These are phyloP conservation scores for Lasiosphaeria miniovina DNA, from an alignment of 495 filamentous ascomycete species.

Conservation along the genomic window DNA sequence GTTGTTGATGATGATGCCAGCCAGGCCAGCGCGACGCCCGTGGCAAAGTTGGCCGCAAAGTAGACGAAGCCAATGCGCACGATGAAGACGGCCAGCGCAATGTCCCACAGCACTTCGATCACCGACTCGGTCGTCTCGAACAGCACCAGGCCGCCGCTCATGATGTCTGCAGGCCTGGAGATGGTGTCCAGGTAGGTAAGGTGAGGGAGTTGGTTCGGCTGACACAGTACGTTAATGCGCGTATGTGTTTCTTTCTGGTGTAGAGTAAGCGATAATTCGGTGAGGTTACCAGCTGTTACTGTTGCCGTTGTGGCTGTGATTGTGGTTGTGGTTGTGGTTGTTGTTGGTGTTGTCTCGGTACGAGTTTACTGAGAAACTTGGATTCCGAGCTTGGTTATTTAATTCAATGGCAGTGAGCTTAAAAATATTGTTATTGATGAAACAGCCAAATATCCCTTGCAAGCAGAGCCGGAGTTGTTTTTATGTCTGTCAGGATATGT, in stretches of 20 bases:
- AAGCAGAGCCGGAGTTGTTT: not conserved
- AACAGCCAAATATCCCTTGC: not conserved
- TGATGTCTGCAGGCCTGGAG: not conserved
- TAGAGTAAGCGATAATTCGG: too few species aligned
- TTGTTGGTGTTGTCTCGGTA: not conserved
- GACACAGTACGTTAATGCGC: not conserved
- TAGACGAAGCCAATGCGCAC: conserved; percentile 28
- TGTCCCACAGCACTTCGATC: conserved; percentile 36
- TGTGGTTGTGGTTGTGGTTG: too few species aligned
- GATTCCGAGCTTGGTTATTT: not conserved
- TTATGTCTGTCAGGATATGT: not conserved
- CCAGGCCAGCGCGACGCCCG: conserved; percentile 8
- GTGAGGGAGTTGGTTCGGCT: not conserved
- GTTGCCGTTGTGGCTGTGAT: too few species aligned
- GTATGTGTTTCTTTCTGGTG: not conserved
- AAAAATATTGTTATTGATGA: not conserved
- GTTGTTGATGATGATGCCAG: not conserved
- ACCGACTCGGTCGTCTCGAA: conserved; percentile 30
- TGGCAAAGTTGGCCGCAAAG: conserved; percentile 17
- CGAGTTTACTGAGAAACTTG: not conserved
- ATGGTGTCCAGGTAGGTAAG: too few species aligned
- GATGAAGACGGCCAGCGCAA: conserved; percentile 32
- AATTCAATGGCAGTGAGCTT: not conserved
- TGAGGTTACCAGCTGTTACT: too few species aligned
- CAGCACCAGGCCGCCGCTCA: conserved; percentile 11